Conservation (phyloP, 106 monocot genomes). For the Phalaenopsis equestris region DNA sequence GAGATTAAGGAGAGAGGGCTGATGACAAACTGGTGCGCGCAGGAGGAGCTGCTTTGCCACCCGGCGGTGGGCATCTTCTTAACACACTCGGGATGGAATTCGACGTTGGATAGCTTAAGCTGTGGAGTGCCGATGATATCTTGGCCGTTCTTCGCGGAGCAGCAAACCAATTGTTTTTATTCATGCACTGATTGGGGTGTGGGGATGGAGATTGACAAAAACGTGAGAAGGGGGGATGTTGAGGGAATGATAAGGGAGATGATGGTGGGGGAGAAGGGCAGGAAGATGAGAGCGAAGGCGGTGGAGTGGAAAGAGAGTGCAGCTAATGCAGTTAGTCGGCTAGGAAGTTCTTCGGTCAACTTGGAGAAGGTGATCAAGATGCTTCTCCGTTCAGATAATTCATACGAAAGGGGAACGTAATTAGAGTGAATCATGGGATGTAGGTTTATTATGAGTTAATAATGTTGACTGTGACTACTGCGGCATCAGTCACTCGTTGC, state of each 20-base stretch:
- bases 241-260: conserved; percentile 32
- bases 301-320: conserved; percentile 33
- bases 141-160: conserved; percentile 23
- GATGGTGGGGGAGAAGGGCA: conserved; percentile 42
- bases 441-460: too few relatives aligned
- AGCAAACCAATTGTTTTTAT: conserved; percentile 39
- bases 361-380: neutral
- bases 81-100: neutral
- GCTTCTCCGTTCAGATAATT: too few relatives aligned
- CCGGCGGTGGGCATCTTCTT: neutral
- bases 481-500: too few relatives aligned
- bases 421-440: too few relatives aligned
- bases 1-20: conserved; percentile 1
- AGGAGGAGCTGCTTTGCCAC: neutral
- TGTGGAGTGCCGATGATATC: neutral
- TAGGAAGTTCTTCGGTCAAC: neutral
- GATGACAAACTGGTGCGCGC: conserved; percentile 3
- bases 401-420: too few relatives aligned
- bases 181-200: conserved; percentile 38
- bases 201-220: conserved; percentile 40
- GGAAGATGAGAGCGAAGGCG: conserved; percentile 29
- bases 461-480: too few relatives aligned
- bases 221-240: conserved; percentile 36
- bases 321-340: neutral
- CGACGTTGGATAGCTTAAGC: neutral